Evolutionary conservation across 768 basidiomycete species (phyloP).

Genomic region (Tricholoma saponaceum): DNA sequence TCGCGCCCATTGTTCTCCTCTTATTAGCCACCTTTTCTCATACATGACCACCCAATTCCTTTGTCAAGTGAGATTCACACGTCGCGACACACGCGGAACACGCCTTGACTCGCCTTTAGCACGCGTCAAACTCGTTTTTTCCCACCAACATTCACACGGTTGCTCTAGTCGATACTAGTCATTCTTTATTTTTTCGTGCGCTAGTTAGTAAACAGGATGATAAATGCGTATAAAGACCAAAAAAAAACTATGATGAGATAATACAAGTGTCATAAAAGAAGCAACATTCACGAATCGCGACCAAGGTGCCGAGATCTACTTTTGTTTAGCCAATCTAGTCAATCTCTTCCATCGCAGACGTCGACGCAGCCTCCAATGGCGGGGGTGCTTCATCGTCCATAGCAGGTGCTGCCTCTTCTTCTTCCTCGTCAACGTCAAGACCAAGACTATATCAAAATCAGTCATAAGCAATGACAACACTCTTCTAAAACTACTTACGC

Average conservation of each 20-base stretch:
- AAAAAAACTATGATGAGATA: background rate
- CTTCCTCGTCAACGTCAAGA: slow-evolving; percentile 84
- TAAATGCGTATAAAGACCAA: too few relatives aligned
- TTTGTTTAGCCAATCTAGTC: slow-evolving; percentile 43
- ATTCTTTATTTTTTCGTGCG: background rate
- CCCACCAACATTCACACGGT: too few relatives aligned
- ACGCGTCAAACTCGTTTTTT: too few relatives aligned
- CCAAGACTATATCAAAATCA: slow-evolving; percentile 48
- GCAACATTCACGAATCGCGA: slow-evolving; percentile 27
- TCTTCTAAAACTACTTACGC: slow-evolving; percentile 39
- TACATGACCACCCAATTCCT: too few relatives aligned
- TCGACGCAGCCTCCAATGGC: slow-evolving; percentile 54
- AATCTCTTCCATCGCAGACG: slow-evolving; percentile 97
- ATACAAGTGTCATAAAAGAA: slow-evolving; percentile 24
- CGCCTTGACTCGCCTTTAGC: too few relatives aligned
- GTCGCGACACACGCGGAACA: too few relatives aligned
- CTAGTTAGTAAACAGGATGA: background rate
- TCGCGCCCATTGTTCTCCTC: too few relatives aligned
- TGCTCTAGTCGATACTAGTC: too few relatives aligned
- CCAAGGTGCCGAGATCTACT: background rate
- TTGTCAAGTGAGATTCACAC: too few relatives aligned
- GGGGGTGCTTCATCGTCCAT: slow-evolving; percentile 46
- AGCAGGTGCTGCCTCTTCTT: slow-evolving; percentile 47
- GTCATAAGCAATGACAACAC: background rate
- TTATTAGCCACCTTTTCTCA: too few relatives aligned